Percentiles rank a stretch among this genome's conserved stretches.
These are phyloP conservation scores for Malus hybrid DNA, from an alignment of 331 rosid genomes.

Conservation along the genomic window DNA sequence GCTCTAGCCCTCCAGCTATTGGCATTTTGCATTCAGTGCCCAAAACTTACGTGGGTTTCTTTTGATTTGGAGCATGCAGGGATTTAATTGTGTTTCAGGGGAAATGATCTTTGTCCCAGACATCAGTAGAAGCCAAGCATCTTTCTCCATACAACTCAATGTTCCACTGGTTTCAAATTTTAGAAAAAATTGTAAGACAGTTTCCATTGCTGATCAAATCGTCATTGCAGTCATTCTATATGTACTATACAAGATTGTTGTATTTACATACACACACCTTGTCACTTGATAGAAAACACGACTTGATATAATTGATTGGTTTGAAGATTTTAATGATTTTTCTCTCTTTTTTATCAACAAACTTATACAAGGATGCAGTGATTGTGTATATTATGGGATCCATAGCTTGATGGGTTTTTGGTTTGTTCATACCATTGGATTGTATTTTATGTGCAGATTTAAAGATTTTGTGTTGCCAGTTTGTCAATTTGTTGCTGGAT, in stretches of 20 bases:
- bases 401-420: slow-evolving; percentile 6
- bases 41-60: background rate
- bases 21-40: background rate
- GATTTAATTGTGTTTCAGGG: slow-evolving; percentile 42
- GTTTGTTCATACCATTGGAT: background rate
- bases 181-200: slow-evolving; percentile 14
- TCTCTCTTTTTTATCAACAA: background rate
- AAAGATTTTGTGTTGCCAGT: background rate
- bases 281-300: background rate
- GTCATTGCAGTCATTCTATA: slow-evolving; percentile 30
- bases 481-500: background rate
- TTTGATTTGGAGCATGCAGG: slow-evolving; percentile 33
- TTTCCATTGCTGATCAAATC: slow-evolving; percentile 56
- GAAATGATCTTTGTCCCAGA: slow-evolving; percentile 48
- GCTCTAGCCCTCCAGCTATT: background rate
- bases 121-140: slow-evolving; percentile 18
- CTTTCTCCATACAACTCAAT: slow-evolving; percentile 53
- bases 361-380: background rate
- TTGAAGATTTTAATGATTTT: background rate
- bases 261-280: slow-evolving; percentile 11
- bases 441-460: background rate
- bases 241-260: slow-evolving; percentile 36
- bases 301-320: background rate
- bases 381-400: background rate
- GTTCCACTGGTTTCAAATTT: slow-evolving; percentile 22